Conservation (phyloP, 1,139 yeast species). For the Waltiozyma sp. region DNA sequence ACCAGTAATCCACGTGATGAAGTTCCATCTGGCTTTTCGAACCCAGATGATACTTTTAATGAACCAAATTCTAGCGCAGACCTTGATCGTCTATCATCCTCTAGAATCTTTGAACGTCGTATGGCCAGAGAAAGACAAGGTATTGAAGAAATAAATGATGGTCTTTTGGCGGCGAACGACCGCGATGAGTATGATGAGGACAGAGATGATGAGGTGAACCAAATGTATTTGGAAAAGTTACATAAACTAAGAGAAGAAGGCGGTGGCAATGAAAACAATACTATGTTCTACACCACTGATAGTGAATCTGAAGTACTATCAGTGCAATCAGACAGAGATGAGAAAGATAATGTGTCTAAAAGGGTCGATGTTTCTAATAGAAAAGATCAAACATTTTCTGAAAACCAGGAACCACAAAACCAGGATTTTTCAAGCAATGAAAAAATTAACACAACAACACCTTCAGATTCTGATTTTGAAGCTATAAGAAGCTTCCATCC, state of each 20-base stretch:
- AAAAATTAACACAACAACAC: background rate
- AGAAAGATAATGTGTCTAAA: too few species aligned
- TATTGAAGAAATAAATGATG: slow-evolving; percentile 3
- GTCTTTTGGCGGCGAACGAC: background rate
- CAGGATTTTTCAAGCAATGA: background rate
- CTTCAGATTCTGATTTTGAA: background rate
- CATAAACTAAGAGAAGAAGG: slow-evolving; percentile 8
- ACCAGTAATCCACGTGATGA: background rate
- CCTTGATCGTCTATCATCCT: slow-evolving; percentile 3
- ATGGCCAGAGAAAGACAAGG: slow-evolving; percentile 9
- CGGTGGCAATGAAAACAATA: background rate
- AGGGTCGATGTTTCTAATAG: too few species aligned
- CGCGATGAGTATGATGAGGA: slow-evolving; percentile 2
- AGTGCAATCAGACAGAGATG: background rate
- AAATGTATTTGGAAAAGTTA: slow-evolving; percentile 11
- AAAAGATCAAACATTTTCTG: too few species aligned
- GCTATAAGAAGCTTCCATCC: background rate
- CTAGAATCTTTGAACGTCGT: slow-evolving; percentile 16
- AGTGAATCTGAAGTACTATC: background rate
- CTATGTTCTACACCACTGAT: background rate
- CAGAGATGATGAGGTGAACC: slow-evolving; percentile 9
- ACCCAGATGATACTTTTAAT: too few species aligned
- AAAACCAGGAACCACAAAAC: background rate
- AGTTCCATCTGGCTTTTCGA: background rate
- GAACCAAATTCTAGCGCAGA: background rate